Evolutionary conservation across 352 stramenopile genomes (phyloP).

Genomic region (Phytopythium ostracodes): DNA sequence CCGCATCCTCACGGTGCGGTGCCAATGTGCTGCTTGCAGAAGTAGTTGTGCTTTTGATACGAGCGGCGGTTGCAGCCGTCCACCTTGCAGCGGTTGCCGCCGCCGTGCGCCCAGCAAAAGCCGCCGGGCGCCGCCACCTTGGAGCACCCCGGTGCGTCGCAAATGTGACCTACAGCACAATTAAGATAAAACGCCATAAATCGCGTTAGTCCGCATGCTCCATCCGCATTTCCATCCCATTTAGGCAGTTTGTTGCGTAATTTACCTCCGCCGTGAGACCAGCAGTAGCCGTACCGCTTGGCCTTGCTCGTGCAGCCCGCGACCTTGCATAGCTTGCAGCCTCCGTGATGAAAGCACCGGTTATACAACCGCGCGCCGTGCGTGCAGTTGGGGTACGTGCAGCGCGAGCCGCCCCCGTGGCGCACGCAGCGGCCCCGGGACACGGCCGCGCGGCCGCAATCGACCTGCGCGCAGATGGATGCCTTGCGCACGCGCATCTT

Average conservation of each 20-base stretch:
- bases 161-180: slow-evolving; percentile 34
- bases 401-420: slow-evolving; percentile 50
- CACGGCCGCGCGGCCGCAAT: slow-evolving; percentile 48
- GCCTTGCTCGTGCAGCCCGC: slow-evolving; percentile 58
- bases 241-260: too few relatives aligned
- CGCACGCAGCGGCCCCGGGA: slow-evolving; percentile 51
- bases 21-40: slow-evolving; percentile 58
- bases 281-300: slow-evolving; percentile 73
- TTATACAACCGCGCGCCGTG: slow-evolving; percentile 58
- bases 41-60: slow-evolving; percentile 68
- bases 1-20: slow-evolving; percentile 1
- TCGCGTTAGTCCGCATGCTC: neutral
- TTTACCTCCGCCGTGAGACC: slow-evolving; percentile 49
- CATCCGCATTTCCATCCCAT: neutral
- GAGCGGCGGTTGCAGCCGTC: slow-evolving; percentile 66
- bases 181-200: neutral
- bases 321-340: slow-evolving; percentile 62
- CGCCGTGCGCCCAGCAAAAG: slow-evolving; percentile 69
- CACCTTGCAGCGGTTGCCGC: slow-evolving; percentile 64
- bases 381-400: slow-evolving; percentile 54
- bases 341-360: slow-evolving; percentile 62
- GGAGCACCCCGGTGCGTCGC: slow-evolving; percentile 37
- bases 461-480: slow-evolving; percentile 48
- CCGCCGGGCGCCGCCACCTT: slow-evolving; percentile 66
- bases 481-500: slow-evolving; percentile 68